phyloP scores from a whole-genome alignment of 2,329 filamentous ascomycete species.

The Sporothrix globosa region DNA sequence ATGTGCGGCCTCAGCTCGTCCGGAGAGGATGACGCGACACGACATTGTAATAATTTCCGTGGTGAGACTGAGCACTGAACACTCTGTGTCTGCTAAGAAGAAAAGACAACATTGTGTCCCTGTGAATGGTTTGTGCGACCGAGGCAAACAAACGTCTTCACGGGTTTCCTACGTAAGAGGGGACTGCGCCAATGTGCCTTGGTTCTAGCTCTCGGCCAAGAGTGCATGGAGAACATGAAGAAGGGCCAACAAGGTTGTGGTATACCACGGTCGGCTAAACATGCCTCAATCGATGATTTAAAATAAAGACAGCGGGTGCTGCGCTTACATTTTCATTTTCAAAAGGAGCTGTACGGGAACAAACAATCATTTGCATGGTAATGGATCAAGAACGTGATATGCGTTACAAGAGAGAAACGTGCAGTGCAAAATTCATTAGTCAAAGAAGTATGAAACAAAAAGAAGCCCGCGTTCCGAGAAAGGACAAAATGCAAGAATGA shows the following conservation, averaged over 20 bases:
- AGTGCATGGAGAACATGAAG: no score
- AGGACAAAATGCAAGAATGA: constrained; percentile 11
- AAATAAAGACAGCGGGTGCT: neutral
- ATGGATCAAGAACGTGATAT: neutral
- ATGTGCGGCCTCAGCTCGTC: neutral
- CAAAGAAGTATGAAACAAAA: constrained; percentile 28
- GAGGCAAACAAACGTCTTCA: no score
- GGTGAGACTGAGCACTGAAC: no score
- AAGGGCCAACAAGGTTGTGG: neutral
- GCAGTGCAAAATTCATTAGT: constrained; percentile 19
- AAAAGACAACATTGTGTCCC: no score
- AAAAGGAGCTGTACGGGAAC: neutral
- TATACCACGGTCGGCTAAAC: neutral
- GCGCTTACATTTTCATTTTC: neutral
- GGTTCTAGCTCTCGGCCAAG: no score
- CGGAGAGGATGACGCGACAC: neutral
- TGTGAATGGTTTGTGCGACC: no score
- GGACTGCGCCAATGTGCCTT: no score
- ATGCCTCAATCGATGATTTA: neutral
- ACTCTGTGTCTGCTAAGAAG: no score
- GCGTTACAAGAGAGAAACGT: constrained; percentile 7
- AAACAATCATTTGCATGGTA: neutral
- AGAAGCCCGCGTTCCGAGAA: constrained; percentile 22
- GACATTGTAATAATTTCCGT: neutral
- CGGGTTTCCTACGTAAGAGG: no score